Evolutionary conservation across 768 basidiomycete species (phyloP).

Genomic region (Leccinellum rugosiceps): DNA sequence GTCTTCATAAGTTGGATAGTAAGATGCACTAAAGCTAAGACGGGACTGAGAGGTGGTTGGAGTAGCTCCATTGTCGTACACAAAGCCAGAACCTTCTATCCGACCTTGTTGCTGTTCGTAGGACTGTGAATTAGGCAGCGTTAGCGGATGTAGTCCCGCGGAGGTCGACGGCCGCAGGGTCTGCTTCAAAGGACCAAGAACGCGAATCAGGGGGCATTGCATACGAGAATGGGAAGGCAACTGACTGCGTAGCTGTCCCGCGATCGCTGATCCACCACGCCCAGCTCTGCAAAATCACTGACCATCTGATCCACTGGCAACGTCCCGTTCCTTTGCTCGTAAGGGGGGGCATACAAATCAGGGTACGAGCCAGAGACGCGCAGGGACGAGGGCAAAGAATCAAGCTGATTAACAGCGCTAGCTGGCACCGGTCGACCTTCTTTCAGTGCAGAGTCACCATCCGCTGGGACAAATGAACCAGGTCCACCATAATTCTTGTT

Average conservation of each 20-base stretch:
- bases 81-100: constrained; percentile 31
- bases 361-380: constrained; percentile 60
- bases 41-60: constrained; percentile 37
- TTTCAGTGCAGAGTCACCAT: constrained; percentile 28
- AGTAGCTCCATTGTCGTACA: constrained; percentile 39
- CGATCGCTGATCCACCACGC: constrained; percentile 46
- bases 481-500: constrained; percentile 74
- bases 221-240: constrained; percentile 10
- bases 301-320: constrained; percentile 51
- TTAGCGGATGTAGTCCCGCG: constrained; percentile 31
- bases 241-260: constrained; percentile 62
- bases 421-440: constrained; percentile 20
- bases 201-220: constrained; percentile 13
- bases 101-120: constrained; percentile 37
- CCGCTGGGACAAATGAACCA: constrained; percentile 66
- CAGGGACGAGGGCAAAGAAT: constrained; percentile 59
- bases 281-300: constrained; percentile 65
- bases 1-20: constrained; percentile 48
- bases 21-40: constrained; percentile 34
- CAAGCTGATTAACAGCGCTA: constrained; percentile 37
- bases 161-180: constrained; percentile 37
- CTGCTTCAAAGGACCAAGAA: constrained; percentile 33
- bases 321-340: constrained; percentile 51
- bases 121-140: constrained; percentile 33
- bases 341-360: constrained; percentile 72